Evolutionary conservation across 306 rosid species (phyloP).

Genomic region (Prunus mume): DNA sequence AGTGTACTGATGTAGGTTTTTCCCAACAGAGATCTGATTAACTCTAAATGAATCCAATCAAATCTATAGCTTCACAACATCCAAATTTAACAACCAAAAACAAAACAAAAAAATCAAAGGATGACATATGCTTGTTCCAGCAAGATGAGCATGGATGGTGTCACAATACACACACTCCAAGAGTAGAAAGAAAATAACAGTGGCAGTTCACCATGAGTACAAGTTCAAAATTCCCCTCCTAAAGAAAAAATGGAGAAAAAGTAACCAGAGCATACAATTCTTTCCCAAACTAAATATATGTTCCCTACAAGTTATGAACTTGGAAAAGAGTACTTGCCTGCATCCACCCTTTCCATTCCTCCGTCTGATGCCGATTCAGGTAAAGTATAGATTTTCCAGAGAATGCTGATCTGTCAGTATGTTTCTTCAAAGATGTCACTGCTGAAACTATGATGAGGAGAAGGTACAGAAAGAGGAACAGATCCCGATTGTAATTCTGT

Average conservation of each 20-base stretch:
- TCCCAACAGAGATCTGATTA: background rate
- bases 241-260: background rate
- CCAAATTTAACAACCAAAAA: background rate
- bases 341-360: slow-evolving; percentile 99
- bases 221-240: background rate
- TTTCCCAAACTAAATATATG: background rate
- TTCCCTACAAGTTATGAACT: slow-evolving; percentile 1
- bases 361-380: slow-evolving; percentile 97
- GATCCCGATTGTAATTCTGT: slow-evolving; percentile 93
- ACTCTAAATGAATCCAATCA: background rate
- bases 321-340: slow-evolving; percentile 65
- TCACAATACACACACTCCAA: background rate
- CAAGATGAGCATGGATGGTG: background rate
- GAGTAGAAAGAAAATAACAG: background rate
- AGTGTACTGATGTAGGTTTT: background rate
- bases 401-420: slow-evolving; percentile 67
- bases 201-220: background rate
- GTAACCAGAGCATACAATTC: background rate
- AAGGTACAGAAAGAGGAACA: slow-evolving; percentile 84
- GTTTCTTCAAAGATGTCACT: slow-evolving; percentile 93
- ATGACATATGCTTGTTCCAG: background rate
- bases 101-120: background rate
- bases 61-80: background rate
- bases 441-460: slow-evolving; percentile 89
- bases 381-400: slow-evolving; percentile 81